Conservation (phyloP, 1,139 yeast species). For the Saccharomyces hybrid region DNA sequence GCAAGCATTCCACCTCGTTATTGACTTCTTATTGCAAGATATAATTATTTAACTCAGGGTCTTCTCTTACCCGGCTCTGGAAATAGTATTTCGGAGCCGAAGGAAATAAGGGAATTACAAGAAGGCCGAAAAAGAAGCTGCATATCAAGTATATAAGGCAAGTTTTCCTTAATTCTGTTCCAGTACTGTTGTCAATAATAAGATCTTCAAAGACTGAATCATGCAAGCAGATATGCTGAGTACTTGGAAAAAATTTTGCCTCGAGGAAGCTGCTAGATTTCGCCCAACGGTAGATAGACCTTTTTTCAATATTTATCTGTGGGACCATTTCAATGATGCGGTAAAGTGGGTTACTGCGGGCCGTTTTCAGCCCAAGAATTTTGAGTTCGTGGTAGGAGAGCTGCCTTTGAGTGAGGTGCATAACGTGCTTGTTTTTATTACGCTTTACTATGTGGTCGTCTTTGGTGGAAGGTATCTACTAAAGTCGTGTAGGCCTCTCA, state of each 20-base stretch:
- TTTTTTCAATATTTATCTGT: conserved; percentile 51
- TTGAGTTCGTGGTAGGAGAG: conserved; percentile 49
- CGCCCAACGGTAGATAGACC: conserved; percentile 50
- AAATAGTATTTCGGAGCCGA: not conserved
- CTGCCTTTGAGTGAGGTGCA: conserved; percentile 58
- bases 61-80: not conserved
- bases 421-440: conserved; percentile 51
- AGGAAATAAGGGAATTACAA: not conserved
- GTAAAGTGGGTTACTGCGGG: conserved; percentile 44
- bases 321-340: conserved; percentile 50
- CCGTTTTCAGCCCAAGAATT: conserved; percentile 51
- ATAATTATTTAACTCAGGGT: not conserved
- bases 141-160: not conserved
- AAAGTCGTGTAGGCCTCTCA: conserved; percentile 46
- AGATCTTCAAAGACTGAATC: not conserved
- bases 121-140: not conserved
- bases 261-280: not conserved
- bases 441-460: conserved; percentile 53
- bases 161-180: not conserved
- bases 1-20: not conserved
- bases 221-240: not conserved
- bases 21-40: not conserved
- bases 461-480: conserved; percentile 63
- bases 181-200: not conserved
- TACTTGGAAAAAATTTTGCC: not conserved